Evolutionary conservation across 2,329 filamentous ascomycete genomes (phyloP).

Genomic region (Microsporum audouinii): DNA sequence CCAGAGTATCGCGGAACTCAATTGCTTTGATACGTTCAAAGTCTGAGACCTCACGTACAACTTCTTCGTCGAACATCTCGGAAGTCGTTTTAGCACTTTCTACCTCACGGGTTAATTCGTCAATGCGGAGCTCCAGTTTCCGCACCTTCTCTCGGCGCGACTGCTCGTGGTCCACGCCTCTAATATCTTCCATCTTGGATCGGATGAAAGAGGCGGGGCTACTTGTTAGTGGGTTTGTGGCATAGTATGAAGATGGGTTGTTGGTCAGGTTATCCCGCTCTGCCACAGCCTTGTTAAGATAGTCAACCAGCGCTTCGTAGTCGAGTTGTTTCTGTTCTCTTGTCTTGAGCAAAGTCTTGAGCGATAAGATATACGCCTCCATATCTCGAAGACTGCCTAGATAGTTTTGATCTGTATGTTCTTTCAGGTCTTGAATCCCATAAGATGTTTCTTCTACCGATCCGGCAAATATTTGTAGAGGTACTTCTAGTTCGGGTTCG

Average conservation of each 20-base stretch:
- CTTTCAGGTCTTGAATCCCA: constrained; percentile 68
- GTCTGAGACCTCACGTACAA: constrained; percentile 80
- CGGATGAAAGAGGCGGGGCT: constrained; percentile 80
- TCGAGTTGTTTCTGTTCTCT: constrained; percentile 97
- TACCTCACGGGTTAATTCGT: constrained; percentile 79
- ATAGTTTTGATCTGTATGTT: constrained; percentile 92
- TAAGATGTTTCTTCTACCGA: constrained; percentile 73
- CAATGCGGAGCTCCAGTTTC: constrained; percentile 84
- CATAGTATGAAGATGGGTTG: constrained; percentile 50
- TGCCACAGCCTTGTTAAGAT: constrained; percentile 77
- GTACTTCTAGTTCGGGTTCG: constrained; percentile 72
- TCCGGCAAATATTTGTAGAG: constrained; percentile 74
- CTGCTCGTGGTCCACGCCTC: constrained; percentile 92
- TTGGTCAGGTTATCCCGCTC: constrained; percentile 73
- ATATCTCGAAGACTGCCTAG: constrained; percentile 86
- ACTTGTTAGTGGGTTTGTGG: constrained; percentile 38
- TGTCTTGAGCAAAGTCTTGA: constrained; percentile 80
- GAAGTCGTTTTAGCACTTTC: constrained; percentile 76
- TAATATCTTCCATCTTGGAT: constrained; percentile 89
- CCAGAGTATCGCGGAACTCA: constrained; percentile 82
- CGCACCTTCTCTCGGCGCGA: constrained; percentile 73
- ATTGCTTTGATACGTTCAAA: constrained; percentile 94
- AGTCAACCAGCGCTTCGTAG: constrained; percentile 90
- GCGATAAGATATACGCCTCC: constrained; percentile 80
- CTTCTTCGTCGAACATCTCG: constrained; percentile 92